These are phyloP conservation scores for Hypoxylon sp. DNA, from an alignment of 2,329 filamentous ascomycete genomes.

Conservation along the genomic window DNA sequence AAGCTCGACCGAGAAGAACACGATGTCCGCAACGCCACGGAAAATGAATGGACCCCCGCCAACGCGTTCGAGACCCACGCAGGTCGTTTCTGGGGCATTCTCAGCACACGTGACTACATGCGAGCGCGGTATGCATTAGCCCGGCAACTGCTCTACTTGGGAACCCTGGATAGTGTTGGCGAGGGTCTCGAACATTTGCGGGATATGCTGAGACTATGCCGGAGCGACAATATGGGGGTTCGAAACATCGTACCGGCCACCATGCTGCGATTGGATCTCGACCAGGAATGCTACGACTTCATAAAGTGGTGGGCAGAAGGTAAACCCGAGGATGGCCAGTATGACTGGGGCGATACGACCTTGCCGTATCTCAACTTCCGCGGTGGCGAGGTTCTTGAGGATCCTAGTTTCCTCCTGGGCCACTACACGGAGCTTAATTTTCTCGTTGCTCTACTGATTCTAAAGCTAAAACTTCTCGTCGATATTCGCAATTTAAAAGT, in stretches of 20 bases:
- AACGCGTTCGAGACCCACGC: conserved; percentile 54
- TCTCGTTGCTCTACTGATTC: conserved; percentile 36
- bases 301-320: conserved; percentile 51
- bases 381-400: conserved; percentile 42
- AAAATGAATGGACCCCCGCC: conserved; percentile 45
- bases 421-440: conserved; percentile 23
- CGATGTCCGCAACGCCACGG: conserved; percentile 50
- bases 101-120: conserved; percentile 60
- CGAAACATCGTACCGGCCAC: conserved; percentile 56
- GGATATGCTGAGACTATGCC: conserved; percentile 59
- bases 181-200: conserved; percentile 54
- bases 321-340: conserved; percentile 40
- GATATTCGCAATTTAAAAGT: conserved; percentile 46
- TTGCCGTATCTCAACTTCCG: conserved; percentile 44
- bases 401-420: conserved; percentile 16
- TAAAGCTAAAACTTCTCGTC: conserved; percentile 48
- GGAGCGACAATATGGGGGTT: conserved; percentile 59
- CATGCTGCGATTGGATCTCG: conserved; percentile 59
- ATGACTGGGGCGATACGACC: conserved; percentile 53
- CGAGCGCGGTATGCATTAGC: conserved; percentile 50
- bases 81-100: conserved; percentile 58
- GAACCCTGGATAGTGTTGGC: conserved; percentile 52
- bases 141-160: conserved; percentile 50
- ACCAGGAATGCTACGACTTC: conserved; percentile 64
- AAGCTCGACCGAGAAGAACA: conserved; percentile 53